Conservation (phyloP, 1,284 basidiomycete genomes). For the Ceratorhiza oryzae-sativae region DNA sequence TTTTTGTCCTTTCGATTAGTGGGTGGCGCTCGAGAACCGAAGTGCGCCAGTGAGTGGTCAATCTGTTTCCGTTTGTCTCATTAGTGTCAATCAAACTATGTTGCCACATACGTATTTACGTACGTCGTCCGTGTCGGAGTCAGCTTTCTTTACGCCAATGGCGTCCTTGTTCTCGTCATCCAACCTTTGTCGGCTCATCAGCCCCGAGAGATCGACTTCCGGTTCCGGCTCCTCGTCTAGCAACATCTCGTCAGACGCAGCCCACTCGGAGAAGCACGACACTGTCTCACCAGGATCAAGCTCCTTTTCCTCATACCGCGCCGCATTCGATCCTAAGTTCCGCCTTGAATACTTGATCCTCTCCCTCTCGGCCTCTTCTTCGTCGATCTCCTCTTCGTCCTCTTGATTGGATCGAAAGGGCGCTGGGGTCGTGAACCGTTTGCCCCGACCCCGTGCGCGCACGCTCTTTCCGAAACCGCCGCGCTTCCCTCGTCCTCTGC, state of each 20-base stretch:
- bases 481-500: slow-evolving; percentile 32
- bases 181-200: slow-evolving; percentile 67
- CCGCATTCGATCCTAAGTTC: slow-evolving; percentile 68
- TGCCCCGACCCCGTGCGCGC: slow-evolving; percentile 30
- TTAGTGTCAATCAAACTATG: slow-evolving; percentile 6
- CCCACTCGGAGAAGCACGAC: background rate
- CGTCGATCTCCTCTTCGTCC: slow-evolving; percentile 33
- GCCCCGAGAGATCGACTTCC: slow-evolving; percentile 71
- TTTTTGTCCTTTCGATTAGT: slow-evolving; percentile 52
- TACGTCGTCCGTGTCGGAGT: slow-evolving; percentile 55
- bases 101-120: background rate
- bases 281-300: slow-evolving; percentile 58
- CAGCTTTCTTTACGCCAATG: slow-evolving; percentile 46
- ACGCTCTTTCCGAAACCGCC: slow-evolving; percentile 32
- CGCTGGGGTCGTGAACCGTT: slow-evolving; percentile 35
- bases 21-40: slow-evolving; percentile 46
- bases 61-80: slow-evolving; percentile 52
- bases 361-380: slow-evolving; percentile 34
- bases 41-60: slow-evolving; percentile 63
- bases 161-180: slow-evolving; percentile 53
- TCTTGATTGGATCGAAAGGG: slow-evolving; percentile 32
- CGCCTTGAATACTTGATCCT: slow-evolving; percentile 60
- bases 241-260: slow-evolving; percentile 49
- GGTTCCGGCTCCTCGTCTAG: slow-evolving; percentile 68
- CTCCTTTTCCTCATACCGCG: slow-evolving; percentile 72